phyloP scores from a whole-genome alignment of 306 rosid genomes.

The Citrullus mucosospermus region DNA sequence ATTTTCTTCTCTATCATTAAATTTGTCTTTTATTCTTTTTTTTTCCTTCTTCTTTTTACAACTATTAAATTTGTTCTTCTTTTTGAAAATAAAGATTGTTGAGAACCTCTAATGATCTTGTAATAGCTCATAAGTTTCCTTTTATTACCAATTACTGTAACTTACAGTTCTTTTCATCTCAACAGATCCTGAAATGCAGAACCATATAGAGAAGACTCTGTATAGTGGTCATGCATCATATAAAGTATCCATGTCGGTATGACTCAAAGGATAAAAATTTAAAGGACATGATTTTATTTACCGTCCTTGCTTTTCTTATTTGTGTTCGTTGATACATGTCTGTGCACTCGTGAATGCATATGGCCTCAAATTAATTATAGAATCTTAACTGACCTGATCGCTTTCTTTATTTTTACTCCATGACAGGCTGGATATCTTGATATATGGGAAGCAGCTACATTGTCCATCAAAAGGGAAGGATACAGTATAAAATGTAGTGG shows the following conservation, averaged over 20 bases:
- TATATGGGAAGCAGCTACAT: constrained; percentile 76
- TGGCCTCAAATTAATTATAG: background rate
- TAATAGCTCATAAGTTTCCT: background rate
- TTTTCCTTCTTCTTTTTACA: background rate
- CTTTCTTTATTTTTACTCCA: background rate
- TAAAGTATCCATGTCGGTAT: constrained; percentile 61
- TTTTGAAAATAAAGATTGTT: background rate
- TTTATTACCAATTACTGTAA: background rate
- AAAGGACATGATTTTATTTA: constrained; percentile 10
- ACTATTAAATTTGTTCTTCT: background rate
- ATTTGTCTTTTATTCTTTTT: background rate
- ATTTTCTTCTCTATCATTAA: background rate
- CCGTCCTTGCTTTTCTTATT: background rate
- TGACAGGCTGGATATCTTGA: constrained; percentile 48
- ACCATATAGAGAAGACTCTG: constrained; percentile 60
- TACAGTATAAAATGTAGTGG: constrained; percentile 69
- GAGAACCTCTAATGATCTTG: background rate
- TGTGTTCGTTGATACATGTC: background rate
- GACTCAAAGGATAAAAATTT: constrained; percentile 20
- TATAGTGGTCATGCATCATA: constrained; percentile 56
- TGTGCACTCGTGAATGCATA: background rate
- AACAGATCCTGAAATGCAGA: constrained; percentile 70
- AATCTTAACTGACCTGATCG: background rate
- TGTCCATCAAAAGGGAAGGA: constrained; percentile 82
- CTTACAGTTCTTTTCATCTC: constrained; percentile 7